Evolutionary conservation across 2,329 filamentous ascomycete species (phyloP).

Genomic region (Cladosporium sp.): DNA sequence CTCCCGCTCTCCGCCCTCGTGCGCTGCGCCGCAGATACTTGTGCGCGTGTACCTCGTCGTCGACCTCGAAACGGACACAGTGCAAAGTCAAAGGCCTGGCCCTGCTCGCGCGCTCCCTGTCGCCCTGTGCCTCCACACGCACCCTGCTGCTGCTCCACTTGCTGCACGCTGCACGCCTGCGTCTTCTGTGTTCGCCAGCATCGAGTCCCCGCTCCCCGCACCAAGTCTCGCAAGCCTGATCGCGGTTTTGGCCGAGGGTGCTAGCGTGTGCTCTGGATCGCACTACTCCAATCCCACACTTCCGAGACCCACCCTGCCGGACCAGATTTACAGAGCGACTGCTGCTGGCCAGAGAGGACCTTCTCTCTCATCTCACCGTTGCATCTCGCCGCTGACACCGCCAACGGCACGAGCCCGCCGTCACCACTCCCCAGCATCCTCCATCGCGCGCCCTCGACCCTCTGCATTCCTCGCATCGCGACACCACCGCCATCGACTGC

Average conservation of each 20-base stretch:
- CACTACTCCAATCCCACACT: background rate
- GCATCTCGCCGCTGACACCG: background rate
- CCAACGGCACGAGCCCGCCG: background rate
- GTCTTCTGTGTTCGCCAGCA: background rate
- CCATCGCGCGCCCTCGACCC: background rate
- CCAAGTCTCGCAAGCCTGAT: background rate
- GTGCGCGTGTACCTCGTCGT: background rate
- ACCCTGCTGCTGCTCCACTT: background rate
- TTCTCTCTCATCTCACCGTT: slow-evolving; percentile 3
- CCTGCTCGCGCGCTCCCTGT: background rate
- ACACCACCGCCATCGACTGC: background rate
- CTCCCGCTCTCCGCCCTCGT: background rate
- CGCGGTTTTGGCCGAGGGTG: slow-evolving; percentile 3
- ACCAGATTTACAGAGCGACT: slow-evolving; percentile 1
- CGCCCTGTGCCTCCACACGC: background rate
- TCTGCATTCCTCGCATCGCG: background rate
- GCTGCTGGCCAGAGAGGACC: background rate
- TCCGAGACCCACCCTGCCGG: slow-evolving; percentile 4
- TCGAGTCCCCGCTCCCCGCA: background rate
- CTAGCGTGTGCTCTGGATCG: slow-evolving; percentile 1
- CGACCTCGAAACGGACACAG: background rate
- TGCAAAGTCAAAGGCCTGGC: background rate
- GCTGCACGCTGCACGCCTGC: background rate
- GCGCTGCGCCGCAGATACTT: background rate
- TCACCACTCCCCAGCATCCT: background rate